Evolutionary conservation across 768 basidiomycete species (phyloP), one percentile per base, ranked within the genome.

Genomic region (Phaffia australis): DNA sequence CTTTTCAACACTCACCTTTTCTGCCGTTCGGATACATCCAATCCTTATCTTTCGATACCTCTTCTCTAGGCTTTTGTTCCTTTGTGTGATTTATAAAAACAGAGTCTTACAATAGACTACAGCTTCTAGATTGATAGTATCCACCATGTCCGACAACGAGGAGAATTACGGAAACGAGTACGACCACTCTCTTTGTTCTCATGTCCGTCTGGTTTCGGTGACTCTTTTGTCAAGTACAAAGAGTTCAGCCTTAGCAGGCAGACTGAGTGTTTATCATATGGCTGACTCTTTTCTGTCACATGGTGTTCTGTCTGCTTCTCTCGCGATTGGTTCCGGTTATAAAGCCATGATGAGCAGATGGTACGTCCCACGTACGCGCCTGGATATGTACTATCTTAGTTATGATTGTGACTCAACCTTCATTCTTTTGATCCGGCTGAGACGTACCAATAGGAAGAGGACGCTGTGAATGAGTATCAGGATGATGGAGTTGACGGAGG

Each of bases 111-210:
- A 42, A 42, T 42, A 42, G 35, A 11, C 35, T 42, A 5, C 4
- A 42, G 11, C 35, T 5, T 11, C 16, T 29, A 60, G 59, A 46
- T n/a, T 47, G n/a, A 23, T 46, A 50, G 42, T 46, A 27, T 46
- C n/a, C 27, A 61, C 25, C 16, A 65, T 65, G 64, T 65, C 64
- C 15, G 64, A 65, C 61, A 48, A 63, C 47, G 64, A 65, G 42
- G 64, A 56, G 14, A 56, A 59, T 58, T 48, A 56, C 48, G 46
- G 30, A 56, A 56, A 65, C 47, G 64, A 65, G 64, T 65, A 50
- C 48, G 64, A 58, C 2, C 64, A 25, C 16, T 3, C 25, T 21
- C 21, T 29, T 21, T 35, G 48, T 14, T 21, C 15, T 32, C 25
- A 15, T 4, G n/a, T n/a, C 54, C 21, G 8, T 42, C 35, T 42